Base-by-base conservation (phyloP, 179 eudicot genomes). In the Beta lomatogona region DNA sequence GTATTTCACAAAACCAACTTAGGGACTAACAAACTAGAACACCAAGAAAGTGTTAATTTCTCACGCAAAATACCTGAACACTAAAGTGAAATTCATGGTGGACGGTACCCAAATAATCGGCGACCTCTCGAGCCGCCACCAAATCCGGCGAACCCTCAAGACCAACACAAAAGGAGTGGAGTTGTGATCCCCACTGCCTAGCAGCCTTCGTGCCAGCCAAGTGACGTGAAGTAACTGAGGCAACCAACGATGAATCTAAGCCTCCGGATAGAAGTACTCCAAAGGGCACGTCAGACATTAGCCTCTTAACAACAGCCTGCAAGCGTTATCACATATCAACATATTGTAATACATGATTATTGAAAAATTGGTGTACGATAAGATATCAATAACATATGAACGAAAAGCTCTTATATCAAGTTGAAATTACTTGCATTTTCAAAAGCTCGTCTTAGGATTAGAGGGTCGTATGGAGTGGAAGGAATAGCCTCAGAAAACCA, bases 91-190 rank as follows among this genome's bases (percentile, higher is more conserved):
- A 92, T 81, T 94, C 98, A 83, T 94, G 97, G 85, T 94, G 98
- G 57, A 90, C 89, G 60, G 96, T 93, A 12, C 96, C 93, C 81
- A 94, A 84, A 80, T 88, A 93, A 64, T 93, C 96, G n/a, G 97
- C 97, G 73, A 94, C 98, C 87, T 93, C 98, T 85, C 74, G 90
- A 18, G 90, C 96, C 74, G 97, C 96, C 89, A 87, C 88, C 68
- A 94, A 81, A 91, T 94, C 97, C 55, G 98, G 98, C 12, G 97
- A 94, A 44, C 98, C 97, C 93, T 94, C 92, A 57, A 94, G 93
- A 75, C 98, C 97, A 31, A 94, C 90, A 82, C 97, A 93, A 83
- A 94, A 94, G 50, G 95, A 93, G 87, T 91, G 98, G 44, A 93
- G 92, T 52, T 93, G 95, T 19, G 90, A 77, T 70, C 98, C 98